These are phyloP conservation scores for Cyphellophora attinorum DNA, from an alignment of 2,329 filamentous ascomycete genomes.

Conservation along the genomic window DNA sequence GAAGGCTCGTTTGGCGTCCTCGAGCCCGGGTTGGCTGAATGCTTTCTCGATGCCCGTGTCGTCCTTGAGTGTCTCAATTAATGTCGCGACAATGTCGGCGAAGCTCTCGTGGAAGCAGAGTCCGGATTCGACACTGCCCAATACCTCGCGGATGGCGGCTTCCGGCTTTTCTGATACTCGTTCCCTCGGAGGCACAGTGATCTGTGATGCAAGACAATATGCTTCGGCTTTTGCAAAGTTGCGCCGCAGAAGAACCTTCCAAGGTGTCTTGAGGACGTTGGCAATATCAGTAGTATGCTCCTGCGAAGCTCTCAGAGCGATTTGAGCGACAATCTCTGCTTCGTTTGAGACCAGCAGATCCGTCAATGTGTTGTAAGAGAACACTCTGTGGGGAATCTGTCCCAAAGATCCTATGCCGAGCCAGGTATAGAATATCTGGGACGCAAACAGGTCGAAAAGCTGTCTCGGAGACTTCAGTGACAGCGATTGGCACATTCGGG, in stretches of 20 bases:
- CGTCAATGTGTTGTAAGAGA: conserved; percentile 61
- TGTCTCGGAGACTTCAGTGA: conserved; percentile 55
- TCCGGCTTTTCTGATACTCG: conserved; percentile 49
- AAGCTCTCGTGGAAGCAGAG: conserved; percentile 60
- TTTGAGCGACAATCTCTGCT: conserved; percentile 68
- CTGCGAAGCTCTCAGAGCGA: conserved; percentile 71
- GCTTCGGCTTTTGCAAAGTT: conserved; percentile 73
- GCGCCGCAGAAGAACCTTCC: conserved; percentile 49
- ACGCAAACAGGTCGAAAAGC: conserved; percentile 74
- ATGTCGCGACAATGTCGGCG: conserved; percentile 62
- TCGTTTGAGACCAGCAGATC: conserved; percentile 63
- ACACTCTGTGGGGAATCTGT: conserved; percentile 76
- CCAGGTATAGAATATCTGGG: conserved; percentile 89
- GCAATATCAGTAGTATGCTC: conserved; percentile 54
- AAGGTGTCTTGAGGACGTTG: conserved; percentile 42
- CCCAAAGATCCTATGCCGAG: conserved; percentile 56
- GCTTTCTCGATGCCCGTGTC: conserved; percentile 64
- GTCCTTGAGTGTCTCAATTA: conserved; percentile 69
- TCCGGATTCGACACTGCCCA: conserved; percentile 59
- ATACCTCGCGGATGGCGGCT: conserved; percentile 54
- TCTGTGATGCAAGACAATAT: conserved; percentile 74
- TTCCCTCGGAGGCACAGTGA: conserved; percentile 36
- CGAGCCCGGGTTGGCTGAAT: conserved; percentile 46
- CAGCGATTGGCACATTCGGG: conserved; percentile 55
- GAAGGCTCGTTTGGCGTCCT: conserved; percentile 31